Evolutionary conservation across 1,284 basidiomycete species (phyloP), one percentile per base, ranked within the genome.

Genomic region (Sanghuangporus baumii): DNA sequence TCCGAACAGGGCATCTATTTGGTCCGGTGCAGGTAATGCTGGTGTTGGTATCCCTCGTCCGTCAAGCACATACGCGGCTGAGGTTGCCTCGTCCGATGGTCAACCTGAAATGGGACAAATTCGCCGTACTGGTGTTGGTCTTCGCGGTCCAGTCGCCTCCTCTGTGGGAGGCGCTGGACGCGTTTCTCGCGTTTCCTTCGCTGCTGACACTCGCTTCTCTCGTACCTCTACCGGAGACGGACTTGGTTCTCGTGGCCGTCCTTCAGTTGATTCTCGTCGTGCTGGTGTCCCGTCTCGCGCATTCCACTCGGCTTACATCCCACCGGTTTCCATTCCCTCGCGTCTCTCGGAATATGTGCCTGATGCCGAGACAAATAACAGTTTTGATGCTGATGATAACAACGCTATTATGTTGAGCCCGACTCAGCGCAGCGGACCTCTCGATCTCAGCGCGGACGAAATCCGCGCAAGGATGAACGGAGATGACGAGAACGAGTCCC

Each of bases 121-220:
- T 20, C 80, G 84, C 46, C 79, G 71, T 73, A 26, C 71, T 69
- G 36, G 71, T 71, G 37, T 71, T 71, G 61, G 69, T 68, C 65
- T 57, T 59, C 62, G 75, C 72, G 26, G 78, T 80, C 55, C 79
- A 80, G 55, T 74, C 79, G 0, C 81, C 81, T 18, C 76, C 60
- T 73, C 79, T 0, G 73, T 75, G 0, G 76, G 73, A 4, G 71
- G 78, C 6, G 73, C 74, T 16, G 78, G 80, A 23, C 78, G 82
- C 26, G 71, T 79, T 36, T 86, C 84, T 1, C 77, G 85, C n/a
- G 78, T 92, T 8, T 91, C 89, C 0, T 91, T 93, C 68, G 89
- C 89, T 4, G 78, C 82, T n/a, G 85, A 87, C 62, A 77, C 81
- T 9, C 81, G 87, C 31, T 69, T 67, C 60, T 67, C 74, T 46